Evolutionary conservation across 2,329 filamentous ascomycete genomes (phyloP), one percentile per base, ranked within the genome.

Genomic region (Cadophora luteo-olivacea): DNA sequence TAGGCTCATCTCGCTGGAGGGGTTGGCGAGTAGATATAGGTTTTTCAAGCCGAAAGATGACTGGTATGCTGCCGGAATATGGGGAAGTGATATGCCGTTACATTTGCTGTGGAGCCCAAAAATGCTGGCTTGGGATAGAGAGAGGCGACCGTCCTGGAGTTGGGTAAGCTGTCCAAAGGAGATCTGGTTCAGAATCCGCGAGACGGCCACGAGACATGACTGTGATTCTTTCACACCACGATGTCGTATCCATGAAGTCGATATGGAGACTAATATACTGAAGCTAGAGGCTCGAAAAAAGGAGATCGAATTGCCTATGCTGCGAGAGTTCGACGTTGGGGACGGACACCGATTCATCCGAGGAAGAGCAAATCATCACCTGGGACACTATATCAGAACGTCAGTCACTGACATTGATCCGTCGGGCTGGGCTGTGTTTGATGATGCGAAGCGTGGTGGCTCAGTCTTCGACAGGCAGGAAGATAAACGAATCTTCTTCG

Each of bases 101-200:
- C 32, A 36, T 16, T 12, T 60, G 14, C 32, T 60, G 8, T 60
- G 55, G 55, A 41, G 32, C 16, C 55, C 55, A 24, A 60, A 19
- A 41, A 38, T 60, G 32, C 22, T 36, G 7, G 19, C 19, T 14
- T 22, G 32, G 32, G 36, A 36, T 29, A 22, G 32, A 11, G 32
- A 58, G 4, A 25, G 29, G 5, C 14, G 19, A 12, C 55, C 32
- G 19, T 60, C 55, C 22, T 60, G 55, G 55, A 33, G 24, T 41
- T 60, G 55, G 55, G 55, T 25, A 3, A 24, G 25, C 4, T 60
- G 55, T 60, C 55, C 32, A 14, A 12, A n/a, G 12, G 55, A 60
- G 14, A 60, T 60, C 5, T 60, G 55, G 55, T 60, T 60, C 12
- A 36, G 55, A 19, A 38, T 60, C 11, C 32, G 55, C 22, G 29